These are phyloP conservation scores for Penicillium sp. DNA, from an alignment of 2,329 filamentous ascomycete genomes.

Conservation along the genomic window DNA sequence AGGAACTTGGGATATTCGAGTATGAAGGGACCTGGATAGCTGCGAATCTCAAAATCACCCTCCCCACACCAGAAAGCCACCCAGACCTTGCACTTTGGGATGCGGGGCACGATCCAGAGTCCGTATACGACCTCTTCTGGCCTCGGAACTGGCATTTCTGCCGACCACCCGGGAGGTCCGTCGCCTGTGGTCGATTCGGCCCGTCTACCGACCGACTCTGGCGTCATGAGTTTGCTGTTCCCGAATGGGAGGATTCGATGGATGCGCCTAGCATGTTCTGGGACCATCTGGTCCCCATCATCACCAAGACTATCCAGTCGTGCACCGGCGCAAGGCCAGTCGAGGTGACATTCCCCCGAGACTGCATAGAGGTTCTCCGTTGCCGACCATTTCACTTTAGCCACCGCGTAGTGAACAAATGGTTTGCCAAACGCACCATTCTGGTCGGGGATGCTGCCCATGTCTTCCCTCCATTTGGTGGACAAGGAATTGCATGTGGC, in stretches of 20 bases:
- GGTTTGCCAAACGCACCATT: constrained; percentile 47
- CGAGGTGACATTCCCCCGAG: constrained; percentile 45
- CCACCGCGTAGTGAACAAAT: constrained; percentile 53
- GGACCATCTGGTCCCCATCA: too few species aligned
- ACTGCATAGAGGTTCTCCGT: constrained; percentile 53
- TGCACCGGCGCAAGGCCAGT: too few species aligned
- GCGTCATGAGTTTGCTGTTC: constrained; percentile 47
- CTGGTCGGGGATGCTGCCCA: constrained; percentile 58
- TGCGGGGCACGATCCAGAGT: constrained; percentile 49
- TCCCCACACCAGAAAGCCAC: constrained; percentile 40
- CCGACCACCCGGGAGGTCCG: constrained; percentile 38
- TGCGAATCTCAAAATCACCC: background rate
- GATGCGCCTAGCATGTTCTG: too few species aligned
- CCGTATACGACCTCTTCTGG: constrained; percentile 56
- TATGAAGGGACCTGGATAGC: background rate
- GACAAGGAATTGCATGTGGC: constrained; percentile 48
- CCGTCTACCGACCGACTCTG: constrained; percentile 46
- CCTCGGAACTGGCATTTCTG: constrained; percentile 40
- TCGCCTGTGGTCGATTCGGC: constrained; percentile 53
- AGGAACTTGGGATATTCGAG: constrained; percentile 6
- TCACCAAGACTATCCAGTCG: too few species aligned
- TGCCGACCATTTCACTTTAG: constrained; percentile 54
- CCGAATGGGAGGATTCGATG: constrained; percentile 35
- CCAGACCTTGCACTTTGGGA: constrained; percentile 55
- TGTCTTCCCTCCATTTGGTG: constrained; percentile 57